Base-by-base conservation (phyloP, 805 yeast species). In the Nakazawaea pomicola region DNA sequence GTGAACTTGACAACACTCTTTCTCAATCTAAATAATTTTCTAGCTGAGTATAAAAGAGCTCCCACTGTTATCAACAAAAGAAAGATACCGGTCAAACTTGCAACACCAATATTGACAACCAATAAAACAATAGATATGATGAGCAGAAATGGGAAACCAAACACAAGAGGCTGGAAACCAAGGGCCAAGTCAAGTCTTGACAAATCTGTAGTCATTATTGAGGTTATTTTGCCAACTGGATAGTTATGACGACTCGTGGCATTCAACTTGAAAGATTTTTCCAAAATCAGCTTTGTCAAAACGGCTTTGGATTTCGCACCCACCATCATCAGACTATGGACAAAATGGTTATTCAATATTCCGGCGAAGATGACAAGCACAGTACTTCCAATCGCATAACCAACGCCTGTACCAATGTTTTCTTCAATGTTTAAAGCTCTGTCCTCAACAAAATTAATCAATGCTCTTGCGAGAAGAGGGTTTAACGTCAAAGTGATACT, bases 401-500 rank as follows among this genome's bases (percentile, higher is more conserved):
- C 72, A 10, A 68, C 50, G 42, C 73, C 72, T 47, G 55, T 59
- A 36, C 56, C 59, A 38, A 54, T 43, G 5, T 55, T 48, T 24
- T 49, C 46, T 23, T 60, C 60, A 28, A 63, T 41, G 11, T 70
- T 69, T 37, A 56, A 55, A 40, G 52, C 51, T 37, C 62, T 52
- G 43, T 47, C 55, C 46, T 64, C 65, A 14, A 68, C 72, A 41
- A 59, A 68, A 35, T 59, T 59, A 33, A 68, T 67, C 39, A 68
- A 52, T 39, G 51, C 49, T 52, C 57, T 62, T 20, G 69, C 58
- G 18, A 68, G 42, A 40, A 68, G 55, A 11, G 74, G 74, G 29
- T 79, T 76, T 23, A 79, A 62, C 1, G 84, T 77, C 39, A 64
- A 62, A 17, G 71, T 64, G n/a, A 65, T 52, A 53, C 77, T 81